Evolutionary conservation across 257 asterid species (phyloP).

Genomic region (Solanum appendiculatum): DNA sequence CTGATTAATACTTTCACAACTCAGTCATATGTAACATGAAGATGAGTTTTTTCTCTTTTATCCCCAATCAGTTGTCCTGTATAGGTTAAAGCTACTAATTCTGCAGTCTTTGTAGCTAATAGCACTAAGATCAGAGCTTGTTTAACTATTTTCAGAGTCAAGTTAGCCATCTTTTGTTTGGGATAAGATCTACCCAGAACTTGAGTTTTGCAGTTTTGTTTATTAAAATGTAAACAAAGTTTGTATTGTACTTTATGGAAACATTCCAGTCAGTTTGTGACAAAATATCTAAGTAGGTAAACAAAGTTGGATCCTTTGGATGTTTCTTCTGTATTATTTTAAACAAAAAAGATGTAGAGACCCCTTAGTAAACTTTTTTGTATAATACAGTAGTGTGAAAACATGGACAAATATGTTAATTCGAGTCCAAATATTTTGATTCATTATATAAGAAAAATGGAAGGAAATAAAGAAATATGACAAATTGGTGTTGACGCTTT

Average conservation of each 20-base stretch:
- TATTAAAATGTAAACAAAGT: neutral
- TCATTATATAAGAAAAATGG: neutral
- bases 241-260: neutral
- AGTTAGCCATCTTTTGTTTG: neutral
- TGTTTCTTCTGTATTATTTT: neutral
- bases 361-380: too few species aligned
- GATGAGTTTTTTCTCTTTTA: neutral
- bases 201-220: neutral
- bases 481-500: neutral
- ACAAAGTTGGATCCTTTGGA: neutral
- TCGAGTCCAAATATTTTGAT: neutral
- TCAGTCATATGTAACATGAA: neutral
- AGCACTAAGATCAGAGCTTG: neutral
- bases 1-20: neutral
- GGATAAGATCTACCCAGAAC: neutral
- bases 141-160: neutral
- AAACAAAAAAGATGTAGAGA: neutral
- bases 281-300: neutral
- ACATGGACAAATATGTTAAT: neutral
- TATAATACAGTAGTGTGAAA: neutral
- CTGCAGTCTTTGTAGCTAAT: neutral
- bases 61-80: neutral
- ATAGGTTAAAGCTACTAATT: neutral
- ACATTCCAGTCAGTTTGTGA: neutral
- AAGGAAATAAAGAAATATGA: neutral